A percentile compares a stretch with the other conserved stretches of the same genome.
Evolutionary conservation across 306 rosid species (phyloP).

Genomic region (Castanospermum australe): DNA sequence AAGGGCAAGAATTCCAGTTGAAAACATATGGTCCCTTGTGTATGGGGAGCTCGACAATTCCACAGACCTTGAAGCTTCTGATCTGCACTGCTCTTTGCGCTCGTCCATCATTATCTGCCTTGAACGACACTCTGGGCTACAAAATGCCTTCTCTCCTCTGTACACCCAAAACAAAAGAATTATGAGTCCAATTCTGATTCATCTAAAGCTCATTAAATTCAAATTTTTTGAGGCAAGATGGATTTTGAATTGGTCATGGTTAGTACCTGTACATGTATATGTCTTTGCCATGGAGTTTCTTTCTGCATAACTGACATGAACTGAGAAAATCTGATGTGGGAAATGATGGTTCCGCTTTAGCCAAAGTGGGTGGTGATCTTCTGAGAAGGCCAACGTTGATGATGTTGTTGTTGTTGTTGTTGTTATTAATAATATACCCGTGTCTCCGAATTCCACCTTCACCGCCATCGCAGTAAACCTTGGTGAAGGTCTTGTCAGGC

Average conservation of each 20-base stretch:
- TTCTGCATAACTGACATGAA: constrained; percentile 64
- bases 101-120: constrained; percentile 75
- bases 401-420: neutral
- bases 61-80: constrained; percentile 58
- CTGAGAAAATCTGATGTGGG: constrained; percentile 69
- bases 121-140: constrained; percentile 86
- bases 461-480: constrained; percentile 63
- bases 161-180: neutral
- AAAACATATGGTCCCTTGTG: constrained; percentile 70
- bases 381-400: constrained; percentile 8
- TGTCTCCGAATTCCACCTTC: constrained; percentile 19
- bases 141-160: constrained; percentile 88
- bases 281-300: constrained; percentile 75
- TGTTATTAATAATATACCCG: neutral
- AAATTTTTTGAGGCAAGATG: neutral
- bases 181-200: neutral
- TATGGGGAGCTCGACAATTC: constrained; percentile 56
- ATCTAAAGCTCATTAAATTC: constrained; percentile 12
- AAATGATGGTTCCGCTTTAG: constrained; percentile 22
- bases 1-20: constrained; percentile 78
- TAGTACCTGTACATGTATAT: constrained; percentile 91
- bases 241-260: neutral
- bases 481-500: constrained; percentile 48
- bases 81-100: constrained; percentile 65
- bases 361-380: constrained; percentile 12